phyloP scores from a whole-genome alignment of 2,329 filamentous ascomycete species.

The Fusarium piperis region DNA sequence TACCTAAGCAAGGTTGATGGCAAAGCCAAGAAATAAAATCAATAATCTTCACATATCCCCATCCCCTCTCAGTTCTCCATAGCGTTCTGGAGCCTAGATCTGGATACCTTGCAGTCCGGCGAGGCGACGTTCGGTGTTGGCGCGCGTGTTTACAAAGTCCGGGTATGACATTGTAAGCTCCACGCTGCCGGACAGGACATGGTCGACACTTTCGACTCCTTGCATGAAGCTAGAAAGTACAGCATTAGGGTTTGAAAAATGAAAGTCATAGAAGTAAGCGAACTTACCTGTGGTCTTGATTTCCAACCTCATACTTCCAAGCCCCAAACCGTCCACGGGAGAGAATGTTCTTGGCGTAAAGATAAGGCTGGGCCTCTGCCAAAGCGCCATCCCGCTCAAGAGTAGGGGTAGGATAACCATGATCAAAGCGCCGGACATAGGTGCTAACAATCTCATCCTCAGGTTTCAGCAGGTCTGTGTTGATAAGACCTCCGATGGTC shows the following conservation, averaged over 20 bases:
- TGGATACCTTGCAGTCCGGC: background rate
- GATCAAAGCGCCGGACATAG: conserved; percentile 97
- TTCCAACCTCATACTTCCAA: conserved; percentile 97
- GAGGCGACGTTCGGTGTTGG: conserved; percentile 62
- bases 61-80: background rate
- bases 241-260: background rate
- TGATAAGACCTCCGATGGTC: conserved; percentile 94
- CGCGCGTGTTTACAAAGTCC: conserved; percentile 87
- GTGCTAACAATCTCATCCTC: conserved; percentile 96
- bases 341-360: conserved; percentile 90
- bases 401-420: conserved; percentile 95
- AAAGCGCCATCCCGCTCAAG: conserved; percentile 96
- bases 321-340: conserved; percentile 96
- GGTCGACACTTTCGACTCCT: conserved; percentile 91
- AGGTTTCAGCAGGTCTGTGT: conserved; percentile 96
- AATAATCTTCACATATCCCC: background rate
- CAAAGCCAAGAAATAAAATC: background rate
- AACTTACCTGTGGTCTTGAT: conserved; percentile 88
- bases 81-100: background rate
- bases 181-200: conserved; percentile 86
- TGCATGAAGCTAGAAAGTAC: conserved; percentile 72
- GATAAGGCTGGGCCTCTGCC: conserved; percentile 89
- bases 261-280: fast-evolving
- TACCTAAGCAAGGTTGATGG: background rate
- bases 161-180: conserved; percentile 90